Evolutionary conservation across 257 asterid species (phyloP).

Genomic region (Asclepias syriaca): DNA sequence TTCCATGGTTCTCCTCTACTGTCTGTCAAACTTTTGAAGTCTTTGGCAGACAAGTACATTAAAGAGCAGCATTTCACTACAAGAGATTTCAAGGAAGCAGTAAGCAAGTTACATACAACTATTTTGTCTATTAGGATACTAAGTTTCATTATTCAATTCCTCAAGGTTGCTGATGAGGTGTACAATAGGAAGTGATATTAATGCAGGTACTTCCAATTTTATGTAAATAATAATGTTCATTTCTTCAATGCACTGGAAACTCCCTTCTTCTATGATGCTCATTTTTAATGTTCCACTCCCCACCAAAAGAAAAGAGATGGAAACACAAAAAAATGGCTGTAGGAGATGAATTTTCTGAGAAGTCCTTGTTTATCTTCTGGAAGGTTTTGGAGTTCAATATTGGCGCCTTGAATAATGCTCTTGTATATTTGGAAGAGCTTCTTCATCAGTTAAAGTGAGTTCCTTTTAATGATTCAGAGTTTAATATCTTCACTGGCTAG

Average conservation of each 20-base stretch:
- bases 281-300: not conserved
- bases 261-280: not conserved
- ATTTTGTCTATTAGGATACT: constrained; percentile 14
- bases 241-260: constrained; percentile 11
- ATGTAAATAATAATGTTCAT: constrained; percentile 5
- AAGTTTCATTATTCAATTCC: constrained; percentile 20
- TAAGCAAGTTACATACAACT: constrained; percentile 32
- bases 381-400: constrained; percentile 60
- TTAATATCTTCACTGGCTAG: not conserved
- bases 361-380: constrained; percentile 13
- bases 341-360: not conserved
- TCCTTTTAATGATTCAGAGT: constrained; percentile 5
- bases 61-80: constrained; percentile 73
- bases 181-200: constrained; percentile 58
- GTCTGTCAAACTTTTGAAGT: constrained; percentile 48
- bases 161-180: constrained; percentile 24
- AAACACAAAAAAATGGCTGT: not conserved
- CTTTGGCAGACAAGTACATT: constrained; percentile 47
- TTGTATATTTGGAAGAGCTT: constrained; percentile 52
- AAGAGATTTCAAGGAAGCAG: constrained; percentile 69
- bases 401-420: constrained; percentile 45
- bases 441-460: constrained; percentile 59
- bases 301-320: not conserved
- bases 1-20: constrained; percentile 62
- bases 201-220: constrained; percentile 52